Percentiles rank a stretch among this genome's conserved stretches.
Conservation (phyloP, 2,329 filamentous ascomycete species). For the Cladosporium halotolerans region DNA sequence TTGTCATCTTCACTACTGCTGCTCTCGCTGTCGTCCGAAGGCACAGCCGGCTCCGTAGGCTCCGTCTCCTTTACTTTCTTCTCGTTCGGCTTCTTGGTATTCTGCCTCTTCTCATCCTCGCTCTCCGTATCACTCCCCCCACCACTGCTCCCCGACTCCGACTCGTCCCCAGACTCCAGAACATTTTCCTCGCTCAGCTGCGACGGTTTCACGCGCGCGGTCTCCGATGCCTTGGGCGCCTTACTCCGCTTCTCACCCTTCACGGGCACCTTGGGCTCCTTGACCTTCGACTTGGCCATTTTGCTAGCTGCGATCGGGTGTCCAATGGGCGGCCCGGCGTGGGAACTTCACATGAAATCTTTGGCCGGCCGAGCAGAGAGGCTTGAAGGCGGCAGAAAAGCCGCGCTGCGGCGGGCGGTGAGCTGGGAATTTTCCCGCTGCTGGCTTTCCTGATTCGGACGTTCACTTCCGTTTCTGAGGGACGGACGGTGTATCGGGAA, state of each 20-base stretch:
- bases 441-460: slow-evolving; percentile 3
- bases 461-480: slow-evolving; percentile 9
- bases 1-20: slow-evolving; percentile 10
- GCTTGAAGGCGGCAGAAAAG: slow-evolving; percentile 9
- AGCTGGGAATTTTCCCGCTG: slow-evolving; percentile 13
- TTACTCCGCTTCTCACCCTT: slow-evolving; percentile 28
- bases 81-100: slow-evolving; percentile 17
- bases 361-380: slow-evolving; percentile 2
- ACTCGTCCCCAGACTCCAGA: slow-evolving; percentile 19
- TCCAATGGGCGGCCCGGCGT: neutral
- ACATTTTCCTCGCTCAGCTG: slow-evolving; percentile 33
- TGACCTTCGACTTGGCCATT: slow-evolving; percentile 23
- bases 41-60: slow-evolving; percentile 22
- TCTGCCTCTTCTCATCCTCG: slow-evolving; percentile 22
- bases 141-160: slow-evolving; percentile 18
- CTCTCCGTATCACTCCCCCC: slow-evolving; percentile 32
- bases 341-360: slow-evolving; percentile 11
- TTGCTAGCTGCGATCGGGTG: neutral
- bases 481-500: neutral
- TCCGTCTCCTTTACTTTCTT: slow-evolving; percentile 21
- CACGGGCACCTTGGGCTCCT: slow-evolving; percentile 30
- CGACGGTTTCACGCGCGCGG: slow-evolving; percentile 20
- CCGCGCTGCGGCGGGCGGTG: slow-evolving; percentile 9
- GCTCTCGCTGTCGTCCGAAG: slow-evolving; percentile 12
- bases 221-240: slow-evolving; percentile 18